phyloP scores from a whole-genome alignment of 352 stramenopile species.

The Phytophthora brassicae region DNA sequence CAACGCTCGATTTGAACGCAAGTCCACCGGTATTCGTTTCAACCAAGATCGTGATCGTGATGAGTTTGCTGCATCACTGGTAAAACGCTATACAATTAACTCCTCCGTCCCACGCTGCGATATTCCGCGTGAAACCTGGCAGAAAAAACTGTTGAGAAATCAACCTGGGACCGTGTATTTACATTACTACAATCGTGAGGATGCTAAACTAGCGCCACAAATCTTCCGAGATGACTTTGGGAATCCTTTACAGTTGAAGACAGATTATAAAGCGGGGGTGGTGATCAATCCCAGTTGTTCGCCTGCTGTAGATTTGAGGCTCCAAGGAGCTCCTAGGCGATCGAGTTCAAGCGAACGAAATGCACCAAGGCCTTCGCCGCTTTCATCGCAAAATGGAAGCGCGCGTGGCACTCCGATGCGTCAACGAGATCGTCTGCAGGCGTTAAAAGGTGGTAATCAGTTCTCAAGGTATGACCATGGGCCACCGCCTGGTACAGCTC shows the following conservation, averaged over 20 bases:
- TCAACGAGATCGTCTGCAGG: slow-evolving; percentile 1
- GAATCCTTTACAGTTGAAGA: slow-evolving; percentile 37
- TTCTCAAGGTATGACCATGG: slow-evolving; percentile 12
- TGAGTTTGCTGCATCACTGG: slow-evolving; percentile 41
- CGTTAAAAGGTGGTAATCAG: neutral
- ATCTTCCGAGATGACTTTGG: slow-evolving; percentile 42
- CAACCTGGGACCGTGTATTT: slow-evolving; percentile 34
- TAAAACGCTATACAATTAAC: slow-evolving; percentile 52
- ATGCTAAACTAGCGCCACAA: slow-evolving; percentile 35
- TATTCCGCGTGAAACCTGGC: slow-evolving; percentile 55
- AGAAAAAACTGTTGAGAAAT: slow-evolving; percentile 40
- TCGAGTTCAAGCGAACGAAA: slow-evolving; percentile 39
- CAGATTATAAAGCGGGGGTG: slow-evolving; percentile 33
- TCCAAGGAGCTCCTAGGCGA: slow-evolving; percentile 6
- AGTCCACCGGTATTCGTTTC: slow-evolving; percentile 55
- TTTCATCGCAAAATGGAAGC: slow-evolving; percentile 8
- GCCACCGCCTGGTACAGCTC: neutral
- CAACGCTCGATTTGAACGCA: slow-evolving; percentile 43
- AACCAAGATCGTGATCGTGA: slow-evolving; percentile 53
- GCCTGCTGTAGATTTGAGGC: neutral
- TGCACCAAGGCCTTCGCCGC: slow-evolving; percentile 6
- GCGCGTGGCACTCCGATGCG: slow-evolving; percentile 8
- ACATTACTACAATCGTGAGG: slow-evolving; percentile 51
- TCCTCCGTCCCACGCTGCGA: slow-evolving; percentile 43
- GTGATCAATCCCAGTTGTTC: slow-evolving; percentile 25